Evolutionary conservation across 148 eudicot species (phyloP), one percentile per base, ranked within the genome.

Genomic region (Silene conica): DNA sequence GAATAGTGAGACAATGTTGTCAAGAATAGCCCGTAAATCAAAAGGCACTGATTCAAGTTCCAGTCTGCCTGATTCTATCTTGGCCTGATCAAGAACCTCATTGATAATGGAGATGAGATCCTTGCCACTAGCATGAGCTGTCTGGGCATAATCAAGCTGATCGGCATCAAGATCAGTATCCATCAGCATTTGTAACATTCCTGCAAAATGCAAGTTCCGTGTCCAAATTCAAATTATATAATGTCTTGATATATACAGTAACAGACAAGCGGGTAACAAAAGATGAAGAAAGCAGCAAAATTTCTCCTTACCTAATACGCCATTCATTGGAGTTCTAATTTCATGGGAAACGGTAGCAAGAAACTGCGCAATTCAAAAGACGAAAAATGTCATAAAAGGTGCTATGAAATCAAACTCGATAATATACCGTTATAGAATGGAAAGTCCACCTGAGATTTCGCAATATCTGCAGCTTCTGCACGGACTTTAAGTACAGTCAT

Each of bases 331-430:
- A 67, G 96, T 94, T 82, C 98, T 87, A 70, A 94, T 94, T 78
- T 94, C 98, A 78, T 94, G 98, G 45, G 98, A 94, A 73, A 94
- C 97, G 10, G 96, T 94, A 46, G 98, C 98, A 41, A 94, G 97
- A 83, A 93, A 94, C 98, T 94, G 83, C 84, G 52, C 52, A 87
- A 64, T 63, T 72, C 63, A 58, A 79, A 73, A 25, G 76, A 22
- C 61, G 34, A 72, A 67, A 67, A 0, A 41, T 22, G 10, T 45
- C 43, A 71, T 26, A n/a, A 3, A 26, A 8, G 41, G 43, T 38
- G 9, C 43, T 5, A 9, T 38, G 43, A 38, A 38, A 38, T 38
- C 43, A 38, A 38, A 38, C 43, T 38, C 8, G 7, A 38, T 38
- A 38, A 7, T 38, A 38, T 38, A 38, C 9, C 9, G n/a, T n/a